These are phyloP conservation scores for Mucor racemosus DNA, from an alignment of 371 early-diverging fungal species.

Conservation along the genomic window DNA sequence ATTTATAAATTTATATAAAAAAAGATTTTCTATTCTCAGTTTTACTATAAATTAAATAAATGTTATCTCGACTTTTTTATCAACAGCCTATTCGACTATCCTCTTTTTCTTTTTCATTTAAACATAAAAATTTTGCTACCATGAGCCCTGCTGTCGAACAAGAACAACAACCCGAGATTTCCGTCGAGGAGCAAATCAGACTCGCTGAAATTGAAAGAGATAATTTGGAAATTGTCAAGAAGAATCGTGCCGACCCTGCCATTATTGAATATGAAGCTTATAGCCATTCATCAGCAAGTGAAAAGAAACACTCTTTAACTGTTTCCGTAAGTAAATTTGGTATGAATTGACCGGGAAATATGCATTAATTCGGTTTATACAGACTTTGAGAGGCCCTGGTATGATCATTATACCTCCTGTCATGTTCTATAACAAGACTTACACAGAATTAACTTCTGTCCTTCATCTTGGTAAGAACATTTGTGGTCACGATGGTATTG, in stretches of 20 bases:
- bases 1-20: not conserved
- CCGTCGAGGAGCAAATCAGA: conserved; percentile 50
- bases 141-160: conserved; percentile 20
- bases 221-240: conserved; percentile 37
- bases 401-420: conserved; percentile 43
- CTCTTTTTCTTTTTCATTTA: not conserved
- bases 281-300: conserved; percentile 29
- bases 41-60: not conserved
- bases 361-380: not conserved
- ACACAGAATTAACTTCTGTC: conserved; percentile 39
- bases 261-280: conserved; percentile 41
- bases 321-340: conserved; percentile 31
- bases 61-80: conserved; percentile 2
- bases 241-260: conserved; percentile 33
- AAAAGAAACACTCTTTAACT: conserved; percentile 40
- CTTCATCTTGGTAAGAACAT: conserved; percentile 48
- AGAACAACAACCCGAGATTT: conserved; percentile 3
- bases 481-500: conserved; percentile 78
- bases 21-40: conserved; percentile 13
- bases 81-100: not conserved
- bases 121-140: conserved; percentile 4
- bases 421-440: conserved; percentile 44
- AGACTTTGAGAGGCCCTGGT: conserved; percentile 49
- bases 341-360: not conserved
- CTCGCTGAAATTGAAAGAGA: conserved; percentile 56